phyloP scores from a whole-genome alignment of 441 rosid species.

The Erysimum pusillum region DNA sequence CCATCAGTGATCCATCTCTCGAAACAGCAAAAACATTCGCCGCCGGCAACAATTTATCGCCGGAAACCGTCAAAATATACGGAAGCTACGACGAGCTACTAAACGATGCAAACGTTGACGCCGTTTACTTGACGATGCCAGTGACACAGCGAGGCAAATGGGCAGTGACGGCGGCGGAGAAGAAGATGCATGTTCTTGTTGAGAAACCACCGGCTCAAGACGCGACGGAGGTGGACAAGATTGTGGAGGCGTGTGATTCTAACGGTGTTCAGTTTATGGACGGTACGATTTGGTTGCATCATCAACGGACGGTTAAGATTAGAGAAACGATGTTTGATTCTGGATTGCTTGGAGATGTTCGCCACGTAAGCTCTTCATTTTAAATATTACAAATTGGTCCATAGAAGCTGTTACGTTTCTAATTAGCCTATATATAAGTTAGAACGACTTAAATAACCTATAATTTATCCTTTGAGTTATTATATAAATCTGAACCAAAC shows the following conservation, averaged over 20 bases:
- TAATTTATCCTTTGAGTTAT: not conserved
- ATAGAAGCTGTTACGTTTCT: not conserved
- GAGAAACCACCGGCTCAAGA: slow-evolving; percentile 64
- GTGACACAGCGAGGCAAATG: slow-evolving; percentile 52
- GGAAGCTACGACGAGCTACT: slow-evolving; percentile 59
- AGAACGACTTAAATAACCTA: not conserved
- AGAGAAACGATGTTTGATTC: slow-evolving; percentile 56
- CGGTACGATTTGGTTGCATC: slow-evolving; percentile 67
- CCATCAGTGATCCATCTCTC: slow-evolving; percentile 60
- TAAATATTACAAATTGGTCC: slow-evolving; percentile 24
- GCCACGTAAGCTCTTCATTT: slow-evolving; percentile 45
- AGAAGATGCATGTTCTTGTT: slow-evolving; percentile 56
- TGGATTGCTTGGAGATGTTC: slow-evolving; percentile 52
- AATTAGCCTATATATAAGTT: not conserved
- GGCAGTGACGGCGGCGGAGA: slow-evolving; percentile 58
- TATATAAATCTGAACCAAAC: no score
- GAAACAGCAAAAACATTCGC: slow-evolving; percentile 56
- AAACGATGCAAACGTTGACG: slow-evolving; percentile 53
- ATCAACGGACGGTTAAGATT: slow-evolving; percentile 59
- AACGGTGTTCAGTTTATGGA: slow-evolving; percentile 70
- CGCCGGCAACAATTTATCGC: slow-evolving; percentile 43
- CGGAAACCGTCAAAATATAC: slow-evolving; percentile 48
- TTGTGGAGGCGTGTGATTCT: slow-evolving; percentile 54
- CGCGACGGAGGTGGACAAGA: slow-evolving; percentile 51
- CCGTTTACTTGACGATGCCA: slow-evolving; percentile 60